Conservation (phyloP, 768 basidiomycete species). For the Russula sp. region DNA sequence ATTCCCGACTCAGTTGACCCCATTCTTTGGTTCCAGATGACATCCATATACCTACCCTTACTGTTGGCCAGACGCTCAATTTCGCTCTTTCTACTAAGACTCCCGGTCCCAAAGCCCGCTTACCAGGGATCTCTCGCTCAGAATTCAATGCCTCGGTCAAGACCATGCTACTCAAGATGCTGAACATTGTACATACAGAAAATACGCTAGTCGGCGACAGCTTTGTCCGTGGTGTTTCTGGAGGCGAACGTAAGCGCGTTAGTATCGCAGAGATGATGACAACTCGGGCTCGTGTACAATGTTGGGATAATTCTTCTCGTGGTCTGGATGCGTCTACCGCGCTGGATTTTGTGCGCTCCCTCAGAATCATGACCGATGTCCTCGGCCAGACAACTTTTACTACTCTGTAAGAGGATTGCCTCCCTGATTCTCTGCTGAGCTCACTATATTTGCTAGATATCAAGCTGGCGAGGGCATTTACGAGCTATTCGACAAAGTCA, state of each 20-base stretch:
- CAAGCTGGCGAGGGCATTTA: slow-evolving; percentile 79
- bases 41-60: slow-evolving; percentile 76
- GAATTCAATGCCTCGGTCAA: slow-evolving; percentile 55
- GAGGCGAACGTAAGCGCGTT: slow-evolving; percentile 79
- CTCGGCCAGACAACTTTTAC: slow-evolving; percentile 77
- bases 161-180: slow-evolving; percentile 64
- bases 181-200: slow-evolving; percentile 78
- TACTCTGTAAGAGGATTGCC: slow-evolving; percentile 45
- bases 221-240: slow-evolving; percentile 77
- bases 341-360: slow-evolving; percentile 74
- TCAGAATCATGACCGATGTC: slow-evolving; percentile 81
- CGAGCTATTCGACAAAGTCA: slow-evolving; percentile 81
- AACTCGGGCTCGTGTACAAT: slow-evolving; percentile 73
- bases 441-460: slow-evolving; percentile 28
- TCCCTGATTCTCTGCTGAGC: slow-evolving; percentile 28
- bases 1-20: not conserved
- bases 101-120: slow-evolving; percentile 66
- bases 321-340: slow-evolving; percentile 86
- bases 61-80: slow-evolving; percentile 69
- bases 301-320: slow-evolving; percentile 82
- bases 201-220: slow-evolving; percentile 84
- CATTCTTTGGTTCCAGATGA: slow-evolving; percentile 49
- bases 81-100: slow-evolving; percentile 73
- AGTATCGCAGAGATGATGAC: slow-evolving; percentile 88
- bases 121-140: slow-evolving; percentile 57